Conservation (phyloP, 805 yeast species). For the Saccharomycopsis javanensis region DNA sequence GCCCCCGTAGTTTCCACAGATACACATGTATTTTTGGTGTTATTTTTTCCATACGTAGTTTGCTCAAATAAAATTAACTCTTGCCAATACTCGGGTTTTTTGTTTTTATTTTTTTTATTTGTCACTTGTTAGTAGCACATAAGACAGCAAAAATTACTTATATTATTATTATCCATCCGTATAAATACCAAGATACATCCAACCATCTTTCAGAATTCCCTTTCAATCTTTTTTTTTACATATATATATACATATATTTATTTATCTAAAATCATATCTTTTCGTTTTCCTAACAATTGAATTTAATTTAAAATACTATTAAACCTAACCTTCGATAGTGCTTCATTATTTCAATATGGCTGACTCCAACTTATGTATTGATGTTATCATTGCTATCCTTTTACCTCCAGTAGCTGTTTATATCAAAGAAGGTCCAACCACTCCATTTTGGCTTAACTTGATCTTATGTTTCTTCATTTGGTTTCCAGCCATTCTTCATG, state of each 20-base stretch:
- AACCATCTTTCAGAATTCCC: background rate
- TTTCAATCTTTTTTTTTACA: background rate
- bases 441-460: conserved; percentile 15
- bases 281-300: background rate
- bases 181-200: conserved; percentile 1
- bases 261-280: no score
- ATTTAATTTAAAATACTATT: no score
- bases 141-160: background rate
- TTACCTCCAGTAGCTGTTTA: conserved; percentile 19
- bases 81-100: no score
- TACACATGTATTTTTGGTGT: no score
- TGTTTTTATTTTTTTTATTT: no score
- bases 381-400: conserved; percentile 15
- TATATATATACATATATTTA: background rate
- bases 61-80: no score
- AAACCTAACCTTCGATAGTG: no score
- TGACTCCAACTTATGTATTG: conserved; percentile 10
- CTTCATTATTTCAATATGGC: conserved; percentile 12
- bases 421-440: conserved; percentile 15
- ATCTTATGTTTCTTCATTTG: conserved; percentile 19
- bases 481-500: conserved; percentile 21
- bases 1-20: no score
- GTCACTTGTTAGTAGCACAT: no score
- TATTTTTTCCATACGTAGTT: no score
- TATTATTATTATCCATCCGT: background rate